Percentiles rank a stretch among this genome's conserved stretches.
Evolutionary conservation across 2,329 filamentous ascomycete genomes (phyloP).

Genomic region (Sporothrix euskadiensis): DNA sequence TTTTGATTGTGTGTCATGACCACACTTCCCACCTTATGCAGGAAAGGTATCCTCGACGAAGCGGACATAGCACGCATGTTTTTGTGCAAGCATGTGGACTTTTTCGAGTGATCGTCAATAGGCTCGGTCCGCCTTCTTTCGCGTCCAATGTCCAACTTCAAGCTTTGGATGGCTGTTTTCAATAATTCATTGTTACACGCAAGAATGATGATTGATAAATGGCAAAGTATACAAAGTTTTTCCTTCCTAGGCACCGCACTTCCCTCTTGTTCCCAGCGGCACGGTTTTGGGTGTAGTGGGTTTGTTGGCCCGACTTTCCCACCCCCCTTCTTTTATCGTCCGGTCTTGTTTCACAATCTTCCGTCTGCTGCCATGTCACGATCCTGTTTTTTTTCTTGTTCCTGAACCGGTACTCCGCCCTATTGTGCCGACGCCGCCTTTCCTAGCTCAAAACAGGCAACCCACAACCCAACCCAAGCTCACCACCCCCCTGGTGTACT

Average conservation of each 20-base stretch:
- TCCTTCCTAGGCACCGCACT: neutral
- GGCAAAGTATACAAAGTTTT: neutral
- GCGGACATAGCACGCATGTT: neutral
- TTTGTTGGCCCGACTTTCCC: neutral
- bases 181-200: neutral
- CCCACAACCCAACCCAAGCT: neutral
- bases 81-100: neutral
- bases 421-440: neutral
- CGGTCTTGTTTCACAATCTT: neutral
- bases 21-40: neutral
- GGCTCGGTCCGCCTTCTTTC: neutral
- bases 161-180: neutral
- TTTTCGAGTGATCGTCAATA: neutral
- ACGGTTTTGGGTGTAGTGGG: neutral
- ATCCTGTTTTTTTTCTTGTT: neutral
- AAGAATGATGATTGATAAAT: neutral
- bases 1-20: neutral
- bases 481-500: neutral
- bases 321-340: neutral
- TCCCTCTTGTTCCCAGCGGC: neutral
- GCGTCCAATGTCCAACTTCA: neutral
- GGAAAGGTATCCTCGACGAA: neutral
- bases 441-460: conserved; percentile 9
- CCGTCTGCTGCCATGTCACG: neutral
- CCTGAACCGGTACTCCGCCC: neutral